These are phyloP conservation scores for Viola pubescens DNA, from an alignment of 441 rosid genomes.

Conservation along the genomic window DNA sequence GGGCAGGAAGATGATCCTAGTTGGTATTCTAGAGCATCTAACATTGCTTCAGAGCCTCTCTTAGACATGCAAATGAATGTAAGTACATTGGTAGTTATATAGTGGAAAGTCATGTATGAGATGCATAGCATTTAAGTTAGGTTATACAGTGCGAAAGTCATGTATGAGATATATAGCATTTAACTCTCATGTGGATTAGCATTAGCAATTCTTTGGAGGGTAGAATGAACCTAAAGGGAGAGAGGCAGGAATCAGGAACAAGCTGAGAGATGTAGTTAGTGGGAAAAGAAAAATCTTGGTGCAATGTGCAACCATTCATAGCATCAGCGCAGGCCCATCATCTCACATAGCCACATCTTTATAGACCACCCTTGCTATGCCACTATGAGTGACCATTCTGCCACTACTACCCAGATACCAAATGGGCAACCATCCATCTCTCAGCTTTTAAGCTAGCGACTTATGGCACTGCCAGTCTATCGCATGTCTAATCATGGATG, in stretches of 20 bases:
- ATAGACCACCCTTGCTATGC: not conserved
- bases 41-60: slow-evolving; percentile 53
- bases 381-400: not conserved
- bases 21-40: slow-evolving; percentile 92
- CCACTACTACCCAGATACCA: not conserved
- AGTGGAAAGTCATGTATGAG: not conserved
- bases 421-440: not conserved
- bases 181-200: too few relatives aligned
- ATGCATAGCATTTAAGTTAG: too few relatives aligned
- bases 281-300: not conserved
- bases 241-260: not conserved
- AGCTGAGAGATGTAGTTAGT: not conserved
- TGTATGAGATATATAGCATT: too few relatives aligned
- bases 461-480: not conserved
- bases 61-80: slow-evolving; percentile 68
- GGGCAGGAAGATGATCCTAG: slow-evolving; percentile 95
- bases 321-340: not conserved
- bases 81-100: slow-evolving; percentile 27
- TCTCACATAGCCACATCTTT: not conserved
- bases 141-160: too few relatives aligned
- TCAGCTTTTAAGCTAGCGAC: too few relatives aligned
- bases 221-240: not conserved
- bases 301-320: not conserved
- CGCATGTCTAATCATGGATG: not conserved
- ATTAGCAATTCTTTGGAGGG: too few relatives aligned